phyloP scores from a whole-genome alignment of 306 rosid species.

The Crotalaria pallida region DNA sequence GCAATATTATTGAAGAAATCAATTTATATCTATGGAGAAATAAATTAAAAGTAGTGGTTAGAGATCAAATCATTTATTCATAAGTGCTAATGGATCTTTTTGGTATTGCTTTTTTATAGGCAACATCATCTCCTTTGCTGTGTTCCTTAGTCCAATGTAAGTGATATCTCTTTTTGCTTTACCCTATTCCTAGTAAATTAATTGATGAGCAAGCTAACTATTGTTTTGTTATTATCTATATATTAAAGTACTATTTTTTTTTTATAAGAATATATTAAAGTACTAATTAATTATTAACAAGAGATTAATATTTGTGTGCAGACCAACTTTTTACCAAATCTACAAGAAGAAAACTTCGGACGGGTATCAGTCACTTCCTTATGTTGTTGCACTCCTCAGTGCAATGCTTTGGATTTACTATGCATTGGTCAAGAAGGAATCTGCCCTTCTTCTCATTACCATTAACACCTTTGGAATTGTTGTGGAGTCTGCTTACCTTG shows the following conservation, averaged over 20 bases:
- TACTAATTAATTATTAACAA: background rate
- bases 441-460: conserved; percentile 74
- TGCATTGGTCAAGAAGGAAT: conserved; percentile 55
- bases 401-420: conserved; percentile 91
- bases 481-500: conserved; percentile 55
- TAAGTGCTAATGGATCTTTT: conserved; percentile 8
- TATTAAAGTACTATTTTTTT: background rate
- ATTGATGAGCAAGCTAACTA: background rate
- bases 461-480: conserved; percentile 78
- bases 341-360: conserved; percentile 73
- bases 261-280: too few relatives aligned
- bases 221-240: too few relatives aligned
- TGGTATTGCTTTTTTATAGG: conserved; percentile 38
- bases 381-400: conserved; percentile 78
- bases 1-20: background rate
- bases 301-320: conserved; percentile 10
- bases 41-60: background rate
- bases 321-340: conserved; percentile 84
- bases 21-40: background rate
- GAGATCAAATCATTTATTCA: background rate
- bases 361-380: conserved; percentile 79
- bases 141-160: conserved; percentile 92
- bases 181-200: background rate
- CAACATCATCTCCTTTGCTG: conserved; percentile 74
- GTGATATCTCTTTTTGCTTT: conserved; percentile 5